Base-by-base conservation (phyloP, 768 basidiomycete genomes). In the Leccinum variicolor region DNA sequence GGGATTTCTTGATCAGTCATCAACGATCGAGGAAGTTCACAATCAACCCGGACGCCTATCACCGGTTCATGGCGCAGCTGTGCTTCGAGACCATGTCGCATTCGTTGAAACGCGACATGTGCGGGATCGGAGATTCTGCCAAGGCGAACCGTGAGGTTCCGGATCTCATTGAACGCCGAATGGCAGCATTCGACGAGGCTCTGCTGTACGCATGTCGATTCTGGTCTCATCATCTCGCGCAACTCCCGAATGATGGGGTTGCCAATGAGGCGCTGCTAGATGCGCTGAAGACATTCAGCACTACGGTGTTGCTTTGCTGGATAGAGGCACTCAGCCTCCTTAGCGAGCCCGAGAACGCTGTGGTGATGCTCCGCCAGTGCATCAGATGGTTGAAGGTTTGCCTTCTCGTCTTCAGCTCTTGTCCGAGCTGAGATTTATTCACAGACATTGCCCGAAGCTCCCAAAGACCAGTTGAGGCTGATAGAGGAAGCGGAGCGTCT, bases 191-290 rank as follows among this genome's bases (percentile, higher is more conserved):
- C 26, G 56, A 64, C 23, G 63, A 59, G 43, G 57, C 60, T 1
- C 26, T 64, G 25, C 3, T 50, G 5, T 65, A 65, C 28, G 59
- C 63, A 3, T 65, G 63, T 62, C 59, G 57, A 6, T 65, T 55
- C 34, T 65, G 64, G 64, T 53, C 52, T n/a, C 49, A 55, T 15
- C 64, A 65, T 34, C 57, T 65, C 26, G 19, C 57, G 2, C 66
- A 57, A 19, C 58, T 64, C n/a, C 55, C 64, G 15, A 45, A 21
- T 5, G 56, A 52, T 10, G 59, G 56, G 0, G 10, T 53, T 13
- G 45, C 51, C 15, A 50, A 55, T 11, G 63, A 61, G n/a, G 15
- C 9, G 13, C n/a, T 64, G 31, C 19, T 65, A 21, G 15, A 21
- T 29, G 55, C 53, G 1, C 31, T 65, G 17, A 39, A 50, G n/a